A percentile compares a stretch with the other conserved stretches of the same genome.
Evolutionary conservation across 441 rosid species (phyloP).

Genomic region (Biscutella laevigata): DNA sequence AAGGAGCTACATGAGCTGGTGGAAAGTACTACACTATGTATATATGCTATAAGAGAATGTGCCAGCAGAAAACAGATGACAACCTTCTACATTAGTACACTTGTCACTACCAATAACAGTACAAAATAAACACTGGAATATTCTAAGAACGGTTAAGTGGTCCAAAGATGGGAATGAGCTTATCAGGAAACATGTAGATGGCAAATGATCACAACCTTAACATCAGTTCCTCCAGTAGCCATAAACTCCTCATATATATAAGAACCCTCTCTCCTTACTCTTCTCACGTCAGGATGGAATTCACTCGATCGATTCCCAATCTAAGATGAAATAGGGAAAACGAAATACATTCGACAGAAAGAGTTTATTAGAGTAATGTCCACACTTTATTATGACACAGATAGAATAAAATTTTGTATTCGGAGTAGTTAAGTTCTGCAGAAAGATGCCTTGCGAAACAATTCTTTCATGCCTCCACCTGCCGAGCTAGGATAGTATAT

Average conservation of each 20-base stretch:
- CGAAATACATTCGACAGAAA: neutral
- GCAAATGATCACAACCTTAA: constrained; percentile 52
- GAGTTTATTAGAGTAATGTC: no score
- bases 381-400: no score
- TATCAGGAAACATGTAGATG: neutral
- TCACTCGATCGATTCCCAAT: constrained; percentile 98
- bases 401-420: no score
- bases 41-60: neutral
- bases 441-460: constrained; percentile 99
- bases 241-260: constrained; percentile 99
- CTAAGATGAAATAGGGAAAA: constrained; percentile 30
- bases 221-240: constrained; percentile 99
- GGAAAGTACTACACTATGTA: neutral
- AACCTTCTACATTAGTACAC: no score
- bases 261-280: constrained; percentile 97
- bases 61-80: neutral
- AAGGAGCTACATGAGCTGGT: neutral
- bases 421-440: no score
- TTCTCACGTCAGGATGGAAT: constrained; percentile 95
- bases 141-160: neutral
- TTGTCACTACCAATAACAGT: no score
- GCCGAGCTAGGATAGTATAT: constrained; percentile 99
- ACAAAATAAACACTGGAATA: no score
- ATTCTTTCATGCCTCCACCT: constrained; percentile 99
- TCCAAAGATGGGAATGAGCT: neutral